A percentile compares a stretch with the other conserved stretches of the same genome.
Conservation (phyloP, 2,329 filamentous ascomycete species). For the Chaetomiaceae sp. region DNA sequence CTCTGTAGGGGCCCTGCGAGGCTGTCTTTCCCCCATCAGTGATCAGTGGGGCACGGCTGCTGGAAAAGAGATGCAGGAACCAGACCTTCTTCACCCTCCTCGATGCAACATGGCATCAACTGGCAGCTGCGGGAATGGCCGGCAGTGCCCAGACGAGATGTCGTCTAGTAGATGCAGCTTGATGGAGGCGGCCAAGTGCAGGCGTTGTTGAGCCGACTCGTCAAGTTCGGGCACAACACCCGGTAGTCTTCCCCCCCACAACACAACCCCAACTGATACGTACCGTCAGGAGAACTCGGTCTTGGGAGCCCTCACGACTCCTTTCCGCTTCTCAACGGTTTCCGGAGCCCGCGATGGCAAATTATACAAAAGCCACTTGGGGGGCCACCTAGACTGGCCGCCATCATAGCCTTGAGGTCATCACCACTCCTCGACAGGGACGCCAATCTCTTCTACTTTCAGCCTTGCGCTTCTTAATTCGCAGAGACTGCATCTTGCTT, state of each 20-base stretch:
- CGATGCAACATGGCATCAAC: slow-evolving; percentile 17
- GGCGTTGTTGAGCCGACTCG: slow-evolving; percentile 8
- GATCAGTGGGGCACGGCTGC: slow-evolving; percentile 8
- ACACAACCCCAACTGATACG: slow-evolving; percentile 14
- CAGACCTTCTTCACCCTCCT: not conserved
- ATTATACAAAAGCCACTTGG: slow-evolving; percentile 29
- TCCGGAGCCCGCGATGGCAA: slow-evolving; percentile 16
- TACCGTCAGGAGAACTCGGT: slow-evolving; percentile 19
- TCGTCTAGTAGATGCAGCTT: not conserved
- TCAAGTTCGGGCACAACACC: slow-evolving; percentile 7
- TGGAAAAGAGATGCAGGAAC: slow-evolving; percentile 11
- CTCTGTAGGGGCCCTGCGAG: slow-evolving; percentile 24
- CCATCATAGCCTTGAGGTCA: slow-evolving; percentile 18
- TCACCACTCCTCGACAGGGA: slow-evolving; percentile 18
- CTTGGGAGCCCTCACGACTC: slow-evolving; percentile 19
- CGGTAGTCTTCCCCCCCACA: slow-evolving; percentile 5
- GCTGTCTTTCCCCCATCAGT: slow-evolving; percentile 7
- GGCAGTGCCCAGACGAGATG: slow-evolving; percentile 6
- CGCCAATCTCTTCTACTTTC: slow-evolving; percentile 27
- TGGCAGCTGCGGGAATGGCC: slow-evolving; percentile 20
- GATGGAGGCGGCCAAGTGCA: slow-evolving; percentile 1
- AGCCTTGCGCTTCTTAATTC: slow-evolving; percentile 21
- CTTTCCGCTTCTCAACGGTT: slow-evolving; percentile 15
- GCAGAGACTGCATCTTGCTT: slow-evolving; percentile 22
- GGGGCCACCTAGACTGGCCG: slow-evolving; percentile 14